These are phyloP conservation scores for Aspergillus proliferans DNA, from an alignment of 2,329 filamentous ascomycete genomes.

Conservation along the genomic window DNA sequence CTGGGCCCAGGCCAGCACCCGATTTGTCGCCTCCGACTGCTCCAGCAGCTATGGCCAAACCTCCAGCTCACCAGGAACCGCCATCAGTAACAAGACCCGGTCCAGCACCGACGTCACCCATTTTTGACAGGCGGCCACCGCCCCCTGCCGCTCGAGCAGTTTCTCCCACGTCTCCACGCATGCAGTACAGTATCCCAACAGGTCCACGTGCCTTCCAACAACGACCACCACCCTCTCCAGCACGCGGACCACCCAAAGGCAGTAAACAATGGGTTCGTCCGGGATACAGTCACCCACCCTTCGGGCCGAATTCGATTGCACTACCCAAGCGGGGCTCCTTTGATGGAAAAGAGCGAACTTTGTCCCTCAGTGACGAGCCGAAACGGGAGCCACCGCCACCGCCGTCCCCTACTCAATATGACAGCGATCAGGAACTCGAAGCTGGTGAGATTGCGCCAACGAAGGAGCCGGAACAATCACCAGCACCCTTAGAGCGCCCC, in stretches of 20 bases:
- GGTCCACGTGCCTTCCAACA: conserved; percentile 37
- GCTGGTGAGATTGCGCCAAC: conserved; percentile 12
- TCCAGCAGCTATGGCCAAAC: conserved; percentile 30
- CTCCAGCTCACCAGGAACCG: conserved; percentile 16
- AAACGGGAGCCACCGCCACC: conserved; percentile 10
- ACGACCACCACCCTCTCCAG: conserved; percentile 22
- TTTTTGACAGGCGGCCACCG: conserved; percentile 17
- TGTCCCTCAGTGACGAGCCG: conserved; percentile 13
- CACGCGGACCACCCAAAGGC: conserved; percentile 27
- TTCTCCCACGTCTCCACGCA: conserved; percentile 34
- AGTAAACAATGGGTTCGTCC: conserved; percentile 37
- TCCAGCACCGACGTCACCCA: conserved; percentile 20
- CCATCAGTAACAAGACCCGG: conserved; percentile 13
- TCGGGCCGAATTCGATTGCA: conserved; percentile 11
- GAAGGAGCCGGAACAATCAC: conserved; percentile 6
- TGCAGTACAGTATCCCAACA: conserved; percentile 33
- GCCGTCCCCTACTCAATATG: background rate
- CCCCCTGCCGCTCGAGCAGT: conserved; percentile 17
- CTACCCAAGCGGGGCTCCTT: conserved; percentile 26
- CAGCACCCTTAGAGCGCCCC: background rate
- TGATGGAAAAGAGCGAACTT: conserved; percentile 22
- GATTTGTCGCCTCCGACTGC: conserved; percentile 33
- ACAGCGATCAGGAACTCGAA: conserved; percentile 10
- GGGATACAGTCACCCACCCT: conserved; percentile 24
- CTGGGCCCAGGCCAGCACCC: conserved; percentile 14